phyloP scores from a whole-genome alignment of 257 asterid genomes.

The Solanum chmielewskii region DNA sequence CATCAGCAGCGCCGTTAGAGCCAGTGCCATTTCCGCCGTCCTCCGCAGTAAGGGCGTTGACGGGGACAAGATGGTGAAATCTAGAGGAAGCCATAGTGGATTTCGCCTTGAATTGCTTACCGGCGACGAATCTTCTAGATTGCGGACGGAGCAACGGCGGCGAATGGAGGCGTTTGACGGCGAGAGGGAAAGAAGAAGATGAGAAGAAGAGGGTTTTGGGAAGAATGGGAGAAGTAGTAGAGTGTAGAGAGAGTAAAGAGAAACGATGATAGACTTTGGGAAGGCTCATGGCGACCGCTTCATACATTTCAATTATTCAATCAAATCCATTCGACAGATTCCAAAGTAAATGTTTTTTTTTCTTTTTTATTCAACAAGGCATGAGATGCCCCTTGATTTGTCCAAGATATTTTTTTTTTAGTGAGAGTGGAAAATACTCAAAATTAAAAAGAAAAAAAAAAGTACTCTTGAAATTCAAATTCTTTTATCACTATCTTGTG shows the following conservation, averaged over 20 bases:
- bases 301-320: neutral
- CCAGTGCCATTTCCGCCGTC: constrained; percentile 35
- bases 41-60: constrained; percentile 30
- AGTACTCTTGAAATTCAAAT: neutral
- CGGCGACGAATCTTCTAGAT: neutral
- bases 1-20: constrained; percentile 24
- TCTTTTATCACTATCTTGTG: neutral
- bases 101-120: neutral
- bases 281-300: constrained; percentile 29
- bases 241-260: constrained; percentile 1
- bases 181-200: constrained; percentile 13
- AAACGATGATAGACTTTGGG: constrained; percentile 48
- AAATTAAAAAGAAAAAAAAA: neutral
- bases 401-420: neutral
- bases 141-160: neutral
- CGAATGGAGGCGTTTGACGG: constrained; percentile 13
- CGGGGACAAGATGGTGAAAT: constrained; percentile 22
- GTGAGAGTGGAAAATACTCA: neutral
- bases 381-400: neutral
- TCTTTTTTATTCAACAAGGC: neutral
- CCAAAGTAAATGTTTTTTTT: neutral
- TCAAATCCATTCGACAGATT: neutral
- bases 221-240: neutral
- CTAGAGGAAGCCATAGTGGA: constrained; percentile 12
- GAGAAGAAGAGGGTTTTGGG: constrained; percentile 24